A percentile compares a stretch with the other conserved stretches of the same genome.
Evolutionary conservation across 1,139 yeast genomes (phyloP).

Genomic region (Oligophagozyma castellii): DNA sequence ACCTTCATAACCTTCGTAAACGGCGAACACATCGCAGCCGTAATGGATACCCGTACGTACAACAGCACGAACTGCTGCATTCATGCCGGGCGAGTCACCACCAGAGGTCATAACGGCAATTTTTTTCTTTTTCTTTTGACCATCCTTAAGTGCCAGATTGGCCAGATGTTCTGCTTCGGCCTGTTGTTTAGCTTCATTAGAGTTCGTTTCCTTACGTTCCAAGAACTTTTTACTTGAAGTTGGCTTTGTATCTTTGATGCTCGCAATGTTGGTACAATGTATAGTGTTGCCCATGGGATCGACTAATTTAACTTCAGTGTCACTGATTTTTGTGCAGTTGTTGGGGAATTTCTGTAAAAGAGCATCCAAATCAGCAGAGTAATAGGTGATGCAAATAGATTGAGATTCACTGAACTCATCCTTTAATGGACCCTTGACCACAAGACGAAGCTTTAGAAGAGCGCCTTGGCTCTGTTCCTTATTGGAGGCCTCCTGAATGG

Average conservation of each 20-base stretch:
- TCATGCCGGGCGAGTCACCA: conserved; percentile 84
- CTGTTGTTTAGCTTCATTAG: conserved; percentile 17
- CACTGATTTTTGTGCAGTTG: conserved; percentile 16
- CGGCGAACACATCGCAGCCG: conserved; percentile 61
- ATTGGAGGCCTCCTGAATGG: conserved; percentile 41
- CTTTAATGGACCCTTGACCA: conserved; percentile 19
- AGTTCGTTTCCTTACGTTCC: conserved; percentile 6
- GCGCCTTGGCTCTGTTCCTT: conserved; percentile 38
- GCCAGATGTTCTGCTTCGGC: conserved; percentile 9
- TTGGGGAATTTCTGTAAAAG: conserved; percentile 28
- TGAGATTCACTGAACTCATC: conserved; percentile 18
- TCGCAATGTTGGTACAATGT: conserved; percentile 30
- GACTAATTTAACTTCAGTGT: conserved; percentile 22
- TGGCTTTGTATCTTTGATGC: conserved; percentile 23
- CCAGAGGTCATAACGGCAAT: conserved; percentile 82
- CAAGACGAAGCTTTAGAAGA: conserved; percentile 46
- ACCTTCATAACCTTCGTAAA: conserved; percentile 71
- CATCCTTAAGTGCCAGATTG: conserved; percentile 12
- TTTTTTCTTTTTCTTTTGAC: conserved; percentile 29
- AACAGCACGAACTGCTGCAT: conserved; percentile 69
- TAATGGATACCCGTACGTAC: conserved; percentile 59
- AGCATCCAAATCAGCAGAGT: conserved; percentile 34
- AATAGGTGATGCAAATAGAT: conserved; percentile 29
- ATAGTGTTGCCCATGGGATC: conserved; percentile 50
- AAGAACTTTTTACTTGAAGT: conserved; percentile 25